Evolutionary conservation across 192 early-diverging fungal species (phyloP), one percentile per base, ranked within the genome.

Genomic region (Coemansia sp.): DNA sequence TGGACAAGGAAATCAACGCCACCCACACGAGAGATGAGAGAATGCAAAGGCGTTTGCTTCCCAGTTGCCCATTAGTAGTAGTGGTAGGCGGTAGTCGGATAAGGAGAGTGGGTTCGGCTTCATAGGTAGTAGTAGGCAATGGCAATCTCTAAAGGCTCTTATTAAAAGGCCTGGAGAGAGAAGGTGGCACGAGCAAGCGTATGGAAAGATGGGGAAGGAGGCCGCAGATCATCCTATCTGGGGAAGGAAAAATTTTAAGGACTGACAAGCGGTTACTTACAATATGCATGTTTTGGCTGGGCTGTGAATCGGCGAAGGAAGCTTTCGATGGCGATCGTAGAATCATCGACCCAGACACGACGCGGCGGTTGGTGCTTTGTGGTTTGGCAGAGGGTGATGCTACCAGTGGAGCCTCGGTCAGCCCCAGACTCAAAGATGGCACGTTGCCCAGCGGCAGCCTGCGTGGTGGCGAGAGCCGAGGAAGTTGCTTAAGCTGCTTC

Each of bases 381-480:
- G 79, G 66, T 65, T 65, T 59, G 11, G 48, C 59, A 0, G 50
- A 67, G 21, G 78, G 78, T 37, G 78, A 72, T 24, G 69, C 65
- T 24, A 69, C 66, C 21, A 75, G 69, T 5, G 73, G 73, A 36
- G 56, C 34, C 33, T 36, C 56, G 8, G 34, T 18, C 35, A 81
- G 66, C 8, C 78, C 78, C 48, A 81, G 72, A 45, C 65, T 69
- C 56, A 75, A 63, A 24, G 57, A 20, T 0, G 72, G 78, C 58
- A 66, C 74, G 46, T 71, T 75, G 18, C 28, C 40, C 37, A 74
- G 40, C 13, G 70, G 63, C 63, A 76, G 73, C 67, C 73, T 76
- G 57, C 79, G 79, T n/a, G 79, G 79, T 9, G 79, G 79, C 20
- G 79, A 81, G 24, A 81, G 67, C 1, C 79, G 73, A 11, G 79